phyloP scores from a whole-genome alignment of 1,139 yeast species.

The Lodderomyces pseudojiufengensis region DNA sequence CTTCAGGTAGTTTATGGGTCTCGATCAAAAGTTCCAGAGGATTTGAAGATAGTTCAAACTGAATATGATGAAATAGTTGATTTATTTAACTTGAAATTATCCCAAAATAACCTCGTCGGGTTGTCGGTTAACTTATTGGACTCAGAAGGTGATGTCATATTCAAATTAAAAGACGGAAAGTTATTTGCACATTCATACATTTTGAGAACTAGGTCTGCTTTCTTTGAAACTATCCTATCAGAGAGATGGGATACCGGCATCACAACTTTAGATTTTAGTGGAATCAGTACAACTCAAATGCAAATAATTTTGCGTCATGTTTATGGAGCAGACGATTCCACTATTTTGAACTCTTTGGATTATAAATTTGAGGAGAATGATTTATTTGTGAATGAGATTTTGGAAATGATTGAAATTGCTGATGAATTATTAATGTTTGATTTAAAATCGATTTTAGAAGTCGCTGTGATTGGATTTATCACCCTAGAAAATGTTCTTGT shows the following conservation, averaged over 20 bases:
- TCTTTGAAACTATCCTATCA: slow-evolving; percentile 59
- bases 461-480: slow-evolving; percentile 57
- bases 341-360: slow-evolving; percentile 42
- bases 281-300: slow-evolving; percentile 45
- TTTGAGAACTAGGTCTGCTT: slow-evolving; percentile 55
- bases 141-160: slow-evolving; percentile 21
- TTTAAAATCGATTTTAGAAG: slow-evolving; percentile 59
- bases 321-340: slow-evolving; percentile 49
- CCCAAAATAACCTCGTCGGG: background rate
- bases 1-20: slow-evolving; percentile 10
- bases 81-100: slow-evolving; percentile 11
- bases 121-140: slow-evolving; percentile 11
- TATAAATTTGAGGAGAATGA: slow-evolving; percentile 20
- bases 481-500: slow-evolving; percentile 57
- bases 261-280: slow-evolving; percentile 38
- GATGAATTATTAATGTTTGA: slow-evolving; percentile 63
- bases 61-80: slow-evolving; percentile 9
- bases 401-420: slow-evolving; percentile 59
- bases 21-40: slow-evolving; percentile 9
- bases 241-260: slow-evolving; percentile 45
- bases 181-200: slow-evolving; percentile 47
- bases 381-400: slow-evolving; percentile 50
- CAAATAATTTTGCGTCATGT: slow-evolving; percentile 50
- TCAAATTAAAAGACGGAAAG: slow-evolving; percentile 40
- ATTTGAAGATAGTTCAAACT: slow-evolving; percentile 10